phyloP scores from a whole-genome alignment of 73 alveolate genomes.

The Paramecium tetraurelia region DNA sequence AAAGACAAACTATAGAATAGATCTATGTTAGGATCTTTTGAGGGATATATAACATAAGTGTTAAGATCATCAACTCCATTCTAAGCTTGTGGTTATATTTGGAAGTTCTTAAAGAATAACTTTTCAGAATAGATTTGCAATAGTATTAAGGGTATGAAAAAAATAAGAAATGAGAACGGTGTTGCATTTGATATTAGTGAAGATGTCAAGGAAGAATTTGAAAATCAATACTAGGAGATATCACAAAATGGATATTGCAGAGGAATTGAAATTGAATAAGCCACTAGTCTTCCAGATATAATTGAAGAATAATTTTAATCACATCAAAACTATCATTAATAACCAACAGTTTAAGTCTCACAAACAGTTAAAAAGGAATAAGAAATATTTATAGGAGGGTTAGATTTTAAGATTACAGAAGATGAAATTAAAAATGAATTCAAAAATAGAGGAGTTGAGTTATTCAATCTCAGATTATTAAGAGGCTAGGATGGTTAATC shows the following conservation, averaged over 20 bases:
- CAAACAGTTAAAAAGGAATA: constrained; percentile 45
- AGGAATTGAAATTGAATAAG: constrained; percentile 31
- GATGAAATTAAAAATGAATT: neutral
- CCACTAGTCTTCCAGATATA: constrained; percentile 46
- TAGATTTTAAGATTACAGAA: constrained; percentile 39
- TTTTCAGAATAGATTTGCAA: constrained; percentile 22
- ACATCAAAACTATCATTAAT: neutral
- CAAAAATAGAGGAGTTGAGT: constrained; percentile 35
- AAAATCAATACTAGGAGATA: neutral
- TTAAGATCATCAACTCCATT: constrained; percentile 14
- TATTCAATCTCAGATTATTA: constrained; percentile 27
- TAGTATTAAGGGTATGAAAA: constrained; percentile 55
- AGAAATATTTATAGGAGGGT: constrained; percentile 63
- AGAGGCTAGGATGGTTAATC: constrained; percentile 60
- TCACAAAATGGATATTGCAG: neutral
- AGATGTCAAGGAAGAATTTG: constrained; percentile 62
- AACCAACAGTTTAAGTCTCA: neutral
- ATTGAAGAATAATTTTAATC: constrained; percentile 13
- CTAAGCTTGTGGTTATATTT: constrained; percentile 51
- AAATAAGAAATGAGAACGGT: constrained; percentile 18
- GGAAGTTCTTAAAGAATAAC: constrained; percentile 56
- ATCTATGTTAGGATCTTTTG: constrained; percentile 78
- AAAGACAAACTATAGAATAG: constrained; percentile 76
- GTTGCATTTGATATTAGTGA: constrained; percentile 60
- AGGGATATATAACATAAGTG: constrained; percentile 67